Conservation (phyloP, 352 stramenopile species). For the Aphanomyces astaci region DNA sequence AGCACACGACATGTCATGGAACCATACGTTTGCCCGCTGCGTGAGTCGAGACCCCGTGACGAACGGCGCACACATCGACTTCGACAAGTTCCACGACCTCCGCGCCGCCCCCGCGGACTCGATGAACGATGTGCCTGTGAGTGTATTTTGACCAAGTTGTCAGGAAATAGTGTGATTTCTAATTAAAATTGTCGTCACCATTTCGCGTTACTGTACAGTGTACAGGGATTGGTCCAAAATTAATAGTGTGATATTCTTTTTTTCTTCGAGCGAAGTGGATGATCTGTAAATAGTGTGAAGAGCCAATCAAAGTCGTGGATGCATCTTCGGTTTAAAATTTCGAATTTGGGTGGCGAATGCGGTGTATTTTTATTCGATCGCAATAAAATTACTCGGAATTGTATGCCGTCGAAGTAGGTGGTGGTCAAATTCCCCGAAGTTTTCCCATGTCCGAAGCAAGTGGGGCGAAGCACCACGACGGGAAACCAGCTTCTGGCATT, state of each 20-base stretch:
- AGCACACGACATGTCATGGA: constrained; percentile 70
- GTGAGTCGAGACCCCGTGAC: constrained; percentile 41
- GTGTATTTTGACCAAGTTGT: constrained; percentile 2
- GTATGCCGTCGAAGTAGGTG: constrained; percentile 2
- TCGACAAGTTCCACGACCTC: constrained; percentile 74
- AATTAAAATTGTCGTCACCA: not conserved
- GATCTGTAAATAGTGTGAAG: not conserved
- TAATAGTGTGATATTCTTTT: too few species aligned
- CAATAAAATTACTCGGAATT: not conserved
- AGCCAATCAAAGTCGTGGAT: not conserved
- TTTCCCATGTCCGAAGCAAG: constrained; percentile 9
- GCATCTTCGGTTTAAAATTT: constrained; percentile 12
- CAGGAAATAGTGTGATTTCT: not conserved
- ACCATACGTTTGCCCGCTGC: constrained; percentile 70
- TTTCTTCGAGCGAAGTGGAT: too few species aligned
- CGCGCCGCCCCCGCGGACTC: constrained; percentile 38
- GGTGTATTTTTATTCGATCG: not conserved
- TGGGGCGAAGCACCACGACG: constrained; percentile 5
- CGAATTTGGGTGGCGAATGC: not conserved
- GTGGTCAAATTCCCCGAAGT: not conserved
- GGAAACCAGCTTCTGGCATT: not conserved
- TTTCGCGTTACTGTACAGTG: too few species aligned
- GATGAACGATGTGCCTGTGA: not conserved
- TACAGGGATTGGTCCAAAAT: too few species aligned
- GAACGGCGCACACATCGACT: constrained; percentile 59